Base-by-base conservation (phyloP, 129 eudicot species). In the Escallonia herrerae region DNA sequence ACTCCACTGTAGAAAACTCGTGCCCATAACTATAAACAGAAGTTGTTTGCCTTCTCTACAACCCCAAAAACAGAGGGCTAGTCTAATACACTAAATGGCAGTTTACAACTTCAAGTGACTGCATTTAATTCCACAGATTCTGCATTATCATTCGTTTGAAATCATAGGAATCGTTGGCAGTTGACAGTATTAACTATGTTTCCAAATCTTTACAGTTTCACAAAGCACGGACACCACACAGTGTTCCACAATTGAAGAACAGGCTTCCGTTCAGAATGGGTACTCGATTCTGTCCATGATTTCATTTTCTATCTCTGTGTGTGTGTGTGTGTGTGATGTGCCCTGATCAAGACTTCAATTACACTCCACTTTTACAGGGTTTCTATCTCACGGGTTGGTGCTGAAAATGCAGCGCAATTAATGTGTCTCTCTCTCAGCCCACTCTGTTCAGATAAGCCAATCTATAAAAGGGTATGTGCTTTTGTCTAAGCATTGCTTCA, bases 371-470 rank as follows among this genome's bases (percentile, higher is more conserved):
- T 50, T 10, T 8, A 12, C 3, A 58, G 51, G 33, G 7, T 49
- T 42, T 73, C 13, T 64, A 50, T 65, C 68, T 61, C 69, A 67
- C 69, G 73, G 62, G 50, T 52, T 50, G 64, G 3, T 60, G 57
- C 42, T 57, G 69, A 62, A 37, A 44, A 52, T 46, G 55, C 70
- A 15, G 61, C n/a, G 60, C 57, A 69, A 46, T 75, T 57, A 76
- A 58, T 71, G 77, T 43, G 40, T 60, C 45, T 60, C 59, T 59
- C 62, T 76, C 64, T 48, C 72, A 52, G 65, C 60, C 68, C 76
- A 65, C 37, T 63, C 69, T 22, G 22, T 51, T 63, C 46, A 11
- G 42, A n/a, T 44, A 50, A 65, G 46, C 64, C 42, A 50, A 64
- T 63, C 61, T 78, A 73, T 64, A 73, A 64, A 69, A 58, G 38